A percentile compares a stretch with the other conserved stretches of the same genome.
Conservation (phyloP, 2,329 filamentous ascomycete species). For the Trichoderma sp. region DNA sequence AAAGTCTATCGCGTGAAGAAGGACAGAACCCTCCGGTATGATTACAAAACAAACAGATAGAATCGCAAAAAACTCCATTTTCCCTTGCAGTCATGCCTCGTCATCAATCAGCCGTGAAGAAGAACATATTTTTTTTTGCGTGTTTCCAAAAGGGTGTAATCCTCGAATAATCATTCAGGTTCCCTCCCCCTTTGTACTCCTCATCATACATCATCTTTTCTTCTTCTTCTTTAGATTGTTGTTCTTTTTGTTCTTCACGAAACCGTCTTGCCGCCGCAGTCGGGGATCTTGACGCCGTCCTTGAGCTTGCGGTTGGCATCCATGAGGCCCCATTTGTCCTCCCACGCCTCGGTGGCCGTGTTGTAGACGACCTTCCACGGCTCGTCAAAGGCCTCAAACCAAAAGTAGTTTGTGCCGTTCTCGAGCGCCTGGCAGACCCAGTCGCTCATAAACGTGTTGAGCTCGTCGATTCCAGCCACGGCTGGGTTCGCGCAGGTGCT, state of each 20-base stretch:
- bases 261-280: constrained; percentile 76
- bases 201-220: too few species aligned
- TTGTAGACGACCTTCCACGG: constrained; percentile 88
- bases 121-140: too few species aligned
- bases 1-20: neutral
- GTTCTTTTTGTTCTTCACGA: constrained; percentile 19
- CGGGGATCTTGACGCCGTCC: constrained; percentile 78
- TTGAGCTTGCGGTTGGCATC: constrained; percentile 84
- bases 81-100: constrained; percentile 15
- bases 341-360: constrained; percentile 71
- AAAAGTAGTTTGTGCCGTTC: constrained; percentile 92
- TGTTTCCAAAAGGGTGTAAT: too few species aligned
- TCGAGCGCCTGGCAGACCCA: constrained; percentile 80
- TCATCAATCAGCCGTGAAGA: neutral
- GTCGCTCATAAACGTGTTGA: constrained; percentile 83
- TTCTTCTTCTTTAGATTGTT: too few species aligned
- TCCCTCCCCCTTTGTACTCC: too few species aligned
- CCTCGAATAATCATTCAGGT: too few species aligned
- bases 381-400: constrained; percentile 97
- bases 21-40: neutral
- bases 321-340: constrained; percentile 94
- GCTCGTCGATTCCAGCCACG: constrained; percentile 74
- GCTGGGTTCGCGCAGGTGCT: constrained; percentile 64
- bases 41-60: neutral
- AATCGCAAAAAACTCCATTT: neutral